Evolutionary conservation across 73 alveolate species (phyloP).

Genomic region (Paramecium sexaurelia): DNA sequence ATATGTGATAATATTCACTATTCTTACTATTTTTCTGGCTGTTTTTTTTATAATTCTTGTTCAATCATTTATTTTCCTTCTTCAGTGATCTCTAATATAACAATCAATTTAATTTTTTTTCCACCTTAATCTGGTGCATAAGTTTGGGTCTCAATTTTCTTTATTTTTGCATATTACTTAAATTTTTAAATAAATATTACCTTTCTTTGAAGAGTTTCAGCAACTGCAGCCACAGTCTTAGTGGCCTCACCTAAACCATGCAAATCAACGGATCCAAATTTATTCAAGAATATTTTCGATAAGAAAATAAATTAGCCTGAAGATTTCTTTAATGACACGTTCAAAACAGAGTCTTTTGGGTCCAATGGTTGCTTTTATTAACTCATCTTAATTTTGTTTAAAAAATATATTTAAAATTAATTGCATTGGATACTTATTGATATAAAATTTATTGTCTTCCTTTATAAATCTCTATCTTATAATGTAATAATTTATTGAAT

Average conservation of each 20-base stretch:
- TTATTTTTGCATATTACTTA: not conserved
- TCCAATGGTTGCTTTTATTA: constrained; percentile 10
- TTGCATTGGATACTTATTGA: not conserved
- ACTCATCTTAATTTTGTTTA: not conserved
- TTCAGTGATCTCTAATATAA: not conserved
- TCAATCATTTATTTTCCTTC: not conserved
- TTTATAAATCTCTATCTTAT: too few relatives aligned
- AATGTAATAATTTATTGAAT: too few relatives aligned
- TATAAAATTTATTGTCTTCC: too few relatives aligned
- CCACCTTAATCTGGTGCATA: constrained; percentile 20
- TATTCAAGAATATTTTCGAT: constrained; percentile 21
- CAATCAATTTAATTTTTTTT: constrained; percentile 44
- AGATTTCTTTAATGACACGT: constrained; percentile 21
- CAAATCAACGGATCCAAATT: not conserved
- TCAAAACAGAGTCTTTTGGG: not conserved
- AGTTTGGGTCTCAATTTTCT: constrained; percentile 9
- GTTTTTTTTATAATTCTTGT: not conserved
- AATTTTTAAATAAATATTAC: not conserved
- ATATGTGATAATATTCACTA: not conserved
- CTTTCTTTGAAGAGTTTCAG: constrained; percentile 23
- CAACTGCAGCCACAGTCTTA: constrained; percentile 33
- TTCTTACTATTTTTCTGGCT: not conserved
- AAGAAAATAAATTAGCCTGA: constrained; percentile 42
- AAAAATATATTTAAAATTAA: not conserved
- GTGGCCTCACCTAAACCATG: constrained; percentile 56